phyloP scores from a whole-genome alignment of 805 yeast species.

The Jamesozyma piceae region DNA sequence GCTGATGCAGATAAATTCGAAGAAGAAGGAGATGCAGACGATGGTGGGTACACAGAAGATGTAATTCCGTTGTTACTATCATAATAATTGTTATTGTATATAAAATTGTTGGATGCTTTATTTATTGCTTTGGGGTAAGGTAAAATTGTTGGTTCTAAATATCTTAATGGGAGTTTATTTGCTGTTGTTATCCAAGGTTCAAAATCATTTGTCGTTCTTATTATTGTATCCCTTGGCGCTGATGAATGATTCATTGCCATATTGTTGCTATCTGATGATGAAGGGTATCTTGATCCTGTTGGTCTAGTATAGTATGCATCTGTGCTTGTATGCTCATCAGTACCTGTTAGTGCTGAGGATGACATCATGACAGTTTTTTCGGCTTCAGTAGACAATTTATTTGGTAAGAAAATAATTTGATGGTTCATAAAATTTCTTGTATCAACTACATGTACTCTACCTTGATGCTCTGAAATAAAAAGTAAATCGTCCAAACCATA shows the following conservation, averaged over 20 bases:
- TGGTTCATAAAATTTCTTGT: slow-evolving; percentile 64
- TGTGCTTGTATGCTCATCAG: not conserved
- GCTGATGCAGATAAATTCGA: not conserved
- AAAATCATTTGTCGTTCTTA: slow-evolving; percentile 1
- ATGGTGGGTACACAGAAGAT: not conserved
- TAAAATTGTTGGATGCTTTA: slow-evolving; percentile 1
- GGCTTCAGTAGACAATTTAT: slow-evolving; percentile 12
- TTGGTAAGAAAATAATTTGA: slow-evolving; percentile 65
- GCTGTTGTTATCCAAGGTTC: slow-evolving; percentile 26
- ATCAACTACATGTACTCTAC: slow-evolving; percentile 78
- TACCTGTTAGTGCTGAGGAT: not conserved
- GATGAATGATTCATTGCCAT: not conserved
- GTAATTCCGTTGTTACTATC: not conserved
- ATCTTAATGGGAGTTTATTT: slow-evolving; percentile 20
- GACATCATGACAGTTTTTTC: not conserved
- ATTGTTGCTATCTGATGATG: not conserved
- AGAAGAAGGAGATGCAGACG: slow-evolving; percentile 2
- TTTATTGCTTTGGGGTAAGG: slow-evolving; percentile 24
- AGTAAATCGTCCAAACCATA: slow-evolving; percentile 66
- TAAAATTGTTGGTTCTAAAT: slow-evolving; percentile 23
- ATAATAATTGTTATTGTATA: not conserved
- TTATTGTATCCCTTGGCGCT: not conserved
- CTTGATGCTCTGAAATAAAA: slow-evolving; percentile 73
- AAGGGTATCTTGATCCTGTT: not conserved
- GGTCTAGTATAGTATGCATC: not conserved